These are phyloP conservation scores for Aeminium ludgeri DNA, from an alignment of 495 filamentous ascomycete species.

Conservation along the genomic window DNA sequence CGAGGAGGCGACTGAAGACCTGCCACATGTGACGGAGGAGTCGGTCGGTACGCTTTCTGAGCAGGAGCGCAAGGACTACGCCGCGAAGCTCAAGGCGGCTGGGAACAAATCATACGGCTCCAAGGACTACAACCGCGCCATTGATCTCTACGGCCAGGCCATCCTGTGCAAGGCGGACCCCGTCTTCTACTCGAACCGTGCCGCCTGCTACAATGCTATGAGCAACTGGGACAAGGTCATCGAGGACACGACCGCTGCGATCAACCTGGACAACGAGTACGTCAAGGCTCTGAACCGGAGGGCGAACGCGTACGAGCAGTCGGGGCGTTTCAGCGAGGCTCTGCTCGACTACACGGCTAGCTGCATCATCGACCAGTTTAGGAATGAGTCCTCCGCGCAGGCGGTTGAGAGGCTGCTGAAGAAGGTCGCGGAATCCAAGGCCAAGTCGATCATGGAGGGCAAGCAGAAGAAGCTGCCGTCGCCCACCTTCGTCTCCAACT, in stretches of 20 bases:
- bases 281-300: constrained; percentile 93
- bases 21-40: constrained; percentile 71
- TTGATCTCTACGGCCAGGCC: constrained; percentile 84
- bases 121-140: constrained; percentile 82
- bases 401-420: constrained; percentile 86
- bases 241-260: constrained; percentile 87
- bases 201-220: constrained; percentile 89
- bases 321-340: constrained; percentile 79
- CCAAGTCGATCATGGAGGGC: constrained; percentile 60
- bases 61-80: constrained; percentile 59
- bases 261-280: constrained; percentile 84
- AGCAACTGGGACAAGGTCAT: constrained; percentile 89
- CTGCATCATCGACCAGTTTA: constrained; percentile 96
- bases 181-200: constrained; percentile 96
- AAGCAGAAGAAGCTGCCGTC: constrained; percentile 79
- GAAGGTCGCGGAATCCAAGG: constrained; percentile 91
- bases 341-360: constrained; percentile 94
- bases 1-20: constrained; percentile 48
- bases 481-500: constrained; percentile 92
- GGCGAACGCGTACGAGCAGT: constrained; percentile 89
- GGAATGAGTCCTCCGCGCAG: constrained; percentile 71
- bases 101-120: constrained; percentile 92
- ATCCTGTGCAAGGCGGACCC: constrained; percentile 94
- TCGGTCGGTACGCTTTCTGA: constrained; percentile 53
- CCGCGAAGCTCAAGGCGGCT: constrained; percentile 77